Conservation (phyloP, 2,329 filamentous ascomycete genomes). For the Talaromyces sp. region DNA sequence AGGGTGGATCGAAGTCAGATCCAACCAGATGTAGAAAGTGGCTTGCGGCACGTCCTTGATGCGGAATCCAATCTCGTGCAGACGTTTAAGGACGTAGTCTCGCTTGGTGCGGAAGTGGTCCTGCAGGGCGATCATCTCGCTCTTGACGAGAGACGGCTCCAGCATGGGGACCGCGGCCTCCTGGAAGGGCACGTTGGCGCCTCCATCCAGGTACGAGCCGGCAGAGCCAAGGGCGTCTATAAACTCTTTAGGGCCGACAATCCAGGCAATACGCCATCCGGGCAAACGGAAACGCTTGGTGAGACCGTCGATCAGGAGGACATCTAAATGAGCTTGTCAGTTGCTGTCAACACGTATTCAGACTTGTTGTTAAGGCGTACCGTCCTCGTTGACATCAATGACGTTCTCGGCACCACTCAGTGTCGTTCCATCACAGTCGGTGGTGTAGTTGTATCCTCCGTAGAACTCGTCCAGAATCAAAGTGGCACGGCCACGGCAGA, state of each 20-base stretch:
- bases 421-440: slow-evolving; percentile 80
- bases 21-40: slow-evolving; percentile 88
- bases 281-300: slow-evolving; percentile 96
- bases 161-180: slow-evolving; percentile 90
- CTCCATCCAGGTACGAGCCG: slow-evolving; percentile 89
- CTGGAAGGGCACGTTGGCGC: slow-evolving; percentile 92
- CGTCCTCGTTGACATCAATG: slow-evolving; percentile 77
- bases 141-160: slow-evolving; percentile 71
- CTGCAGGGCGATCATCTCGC: slow-evolving; percentile 87
- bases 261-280: slow-evolving; percentile 95
- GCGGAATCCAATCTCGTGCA: slow-evolving; percentile 79
- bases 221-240: slow-evolving; percentile 89
- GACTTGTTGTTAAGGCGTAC: slow-evolving; percentile 20
- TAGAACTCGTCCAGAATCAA: slow-evolving; percentile 97
- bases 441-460: slow-evolving; percentile 91
- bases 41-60: slow-evolving; percentile 80
- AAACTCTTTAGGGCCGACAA: slow-evolving; percentile 92
- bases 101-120: slow-evolving; percentile 87
- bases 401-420: slow-evolving; percentile 88
- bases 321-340: slow-evolving; percentile 46
- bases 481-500: slow-evolving; percentile 84
- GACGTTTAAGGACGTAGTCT: slow-evolving; percentile 76
- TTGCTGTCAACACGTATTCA: neutral
- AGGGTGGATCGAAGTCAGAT: slow-evolving; percentile 45
- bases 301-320: slow-evolving; percentile 89